Evolutionary conservation across 352 stramenopile genomes (phyloP), one percentile per base, ranked within the genome.

Genomic region (Phytopythium mirpurense): DNA sequence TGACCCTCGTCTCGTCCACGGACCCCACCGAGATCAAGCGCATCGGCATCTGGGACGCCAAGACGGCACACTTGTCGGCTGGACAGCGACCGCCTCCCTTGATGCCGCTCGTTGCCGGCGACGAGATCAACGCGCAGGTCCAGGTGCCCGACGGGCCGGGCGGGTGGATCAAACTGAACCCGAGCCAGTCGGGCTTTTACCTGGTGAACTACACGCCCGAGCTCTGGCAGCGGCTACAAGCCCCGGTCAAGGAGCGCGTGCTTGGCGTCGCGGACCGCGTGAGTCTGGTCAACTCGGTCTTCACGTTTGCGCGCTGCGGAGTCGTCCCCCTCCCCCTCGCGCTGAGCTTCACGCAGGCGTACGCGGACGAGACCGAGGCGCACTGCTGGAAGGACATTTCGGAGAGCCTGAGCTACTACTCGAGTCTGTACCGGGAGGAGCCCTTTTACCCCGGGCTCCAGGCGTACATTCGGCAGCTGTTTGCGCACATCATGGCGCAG

Each of bases 151-250:
- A 32, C 16, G 59, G 34, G 0, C 55, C 67, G 18, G 70, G 72
- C 21, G 70, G 68, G 11, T 99, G 90, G 90, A 79, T 99, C 52
- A 98, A 98, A 70, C 72, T 98, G 14, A 99, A 99, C 76, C 87
- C 86, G 16, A 86, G 87, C 56, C 95, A 98, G 59, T 78, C 97
- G 54, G 89, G 95, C 29, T 96, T 96, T 35, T 97, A 98, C 72
- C 72, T 97, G 19, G 92, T 98, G n/a, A 93, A 96, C 50, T 97
- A 97, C 64, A 83, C 86, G 6, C 64, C 77, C 6, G 78, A 84
- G 35, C 83, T 98, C 72, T 92, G 96, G 68, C 72, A 83, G 27
- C 73, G 77, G 18, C 74, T 98, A 7, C 71, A 83, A 37, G 73
- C 65, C 75, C 70, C 72, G 16, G 65, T 85, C 18, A 66, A 70